Evolutionary conservation across 106 monocot species (phyloP), one percentile per base, ranked within the genome.

Genomic region (Narthecium ossifragum): DNA sequence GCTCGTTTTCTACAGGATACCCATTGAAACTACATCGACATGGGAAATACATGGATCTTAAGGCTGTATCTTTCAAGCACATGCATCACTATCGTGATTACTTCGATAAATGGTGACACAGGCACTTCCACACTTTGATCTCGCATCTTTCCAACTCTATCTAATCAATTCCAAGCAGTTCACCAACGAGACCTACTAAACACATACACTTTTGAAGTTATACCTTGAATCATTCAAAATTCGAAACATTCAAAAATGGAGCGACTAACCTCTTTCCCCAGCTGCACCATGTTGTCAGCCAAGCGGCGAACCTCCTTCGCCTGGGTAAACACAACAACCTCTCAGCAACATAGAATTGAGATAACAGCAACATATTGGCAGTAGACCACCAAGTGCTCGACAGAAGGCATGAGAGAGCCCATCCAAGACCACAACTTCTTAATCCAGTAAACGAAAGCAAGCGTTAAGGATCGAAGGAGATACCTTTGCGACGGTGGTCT

Each of bases 281-380:
- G 86, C 62, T 90, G 86, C 49, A 98, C 96, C 96, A 98, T 98
- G 56, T 78, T 75, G 64, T 98, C 96, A 41, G 96, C 96, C 31
- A 84, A 40, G 9, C 90, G 73, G 28, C 90, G 96, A 15, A 98
- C 86, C 77, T 98, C 90, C 73, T 98, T 98, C 5, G 96, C 96
- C 96, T 98, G 55, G 20, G 3, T 61, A 2, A 38, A 72, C 7
- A 53, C 7, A 31, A 60, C 21, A 46, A 46, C 8, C 5, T 21
- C 63, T 36, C 31, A 51, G 34, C 12, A 33, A 31, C 31, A 59
- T 1, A 26, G 2, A 54, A 9, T 5, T 3, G 2, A 30, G 15
- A 37, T 0, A 20, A 25, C 31, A 25, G 5, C 12, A 46, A 46
- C 1, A 31, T 6, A 13, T n/a, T n/a, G n/a, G n/a, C n/a, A 22